Conservation (phyloP, 768 basidiomycete genomes). For the Tephrocybe sp. region DNA sequence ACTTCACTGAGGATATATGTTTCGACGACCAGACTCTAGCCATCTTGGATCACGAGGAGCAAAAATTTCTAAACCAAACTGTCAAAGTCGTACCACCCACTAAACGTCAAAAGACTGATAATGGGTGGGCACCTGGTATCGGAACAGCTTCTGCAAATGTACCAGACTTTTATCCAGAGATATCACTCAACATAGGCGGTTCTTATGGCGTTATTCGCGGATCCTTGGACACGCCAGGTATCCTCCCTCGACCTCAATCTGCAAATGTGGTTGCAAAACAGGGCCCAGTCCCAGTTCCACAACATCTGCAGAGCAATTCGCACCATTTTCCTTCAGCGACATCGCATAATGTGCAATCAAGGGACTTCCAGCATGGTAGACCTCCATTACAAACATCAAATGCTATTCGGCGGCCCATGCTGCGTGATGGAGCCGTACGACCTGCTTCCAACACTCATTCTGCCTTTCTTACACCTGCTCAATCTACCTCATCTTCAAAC, state of each 20-base stretch:
- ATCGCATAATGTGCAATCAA: not conserved
- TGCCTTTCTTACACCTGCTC: not conserved
- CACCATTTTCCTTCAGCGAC: not conserved
- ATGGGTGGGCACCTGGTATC: constrained; percentile 40
- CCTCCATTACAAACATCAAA: constrained; percentile 9
- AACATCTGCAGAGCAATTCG: no score
- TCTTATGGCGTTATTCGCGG: constrained; percentile 45
- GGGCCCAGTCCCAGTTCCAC: no score
- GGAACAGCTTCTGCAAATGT: constrained; percentile 33
- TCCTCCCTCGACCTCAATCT: not conserved
- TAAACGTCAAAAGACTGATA: constrained; percentile 57
- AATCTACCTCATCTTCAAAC: not conserved
- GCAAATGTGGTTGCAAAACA: no score
- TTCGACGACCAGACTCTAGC: constrained; percentile 65
- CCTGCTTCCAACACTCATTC: not conserved
- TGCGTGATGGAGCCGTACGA: not conserved
- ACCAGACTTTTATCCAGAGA: constrained; percentile 59
- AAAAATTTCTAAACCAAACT: constrained; percentile 34
- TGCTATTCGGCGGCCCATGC: constrained; percentile 4
- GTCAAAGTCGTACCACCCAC: constrained; percentile 30
- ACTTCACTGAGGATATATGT: constrained; percentile 61
- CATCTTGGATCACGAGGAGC: constrained; percentile 59
- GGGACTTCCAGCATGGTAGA: constrained; percentile 13
- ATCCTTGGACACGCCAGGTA: not conserved
- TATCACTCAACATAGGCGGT: constrained; percentile 60